These are phyloP conservation scores for Gaeumannomyces sp. DNA, from an alignment of 2,329 filamentous ascomycete genomes.

Conservation along the genomic window DNA sequence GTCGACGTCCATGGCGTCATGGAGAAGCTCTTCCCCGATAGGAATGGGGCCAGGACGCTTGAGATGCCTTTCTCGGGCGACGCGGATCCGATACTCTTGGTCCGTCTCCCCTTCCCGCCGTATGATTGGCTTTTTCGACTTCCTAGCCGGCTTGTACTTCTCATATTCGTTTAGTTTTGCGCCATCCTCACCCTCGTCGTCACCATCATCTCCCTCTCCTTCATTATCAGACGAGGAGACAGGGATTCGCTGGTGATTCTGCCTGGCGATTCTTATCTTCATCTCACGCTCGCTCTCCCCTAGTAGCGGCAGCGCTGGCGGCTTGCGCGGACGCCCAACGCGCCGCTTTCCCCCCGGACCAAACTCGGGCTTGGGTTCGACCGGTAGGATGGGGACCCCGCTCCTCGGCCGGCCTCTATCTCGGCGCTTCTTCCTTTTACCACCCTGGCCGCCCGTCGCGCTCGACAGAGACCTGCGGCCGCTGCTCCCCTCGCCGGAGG, in stretches of 20 bases:
- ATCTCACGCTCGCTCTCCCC: slow-evolving; percentile 44
- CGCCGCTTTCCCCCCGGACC: slow-evolving; percentile 10
- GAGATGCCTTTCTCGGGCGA: slow-evolving; percentile 35
- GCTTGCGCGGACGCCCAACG: slow-evolving; percentile 35
- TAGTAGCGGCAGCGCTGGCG: slow-evolving; percentile 27
- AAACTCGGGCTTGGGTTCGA: slow-evolving; percentile 1
- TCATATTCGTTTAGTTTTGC: not conserved
- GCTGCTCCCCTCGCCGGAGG: slow-evolving; percentile 23
- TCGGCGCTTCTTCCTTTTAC: slow-evolving; percentile 2
- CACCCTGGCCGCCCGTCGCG: slow-evolving; percentile 5
- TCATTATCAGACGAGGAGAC: slow-evolving; percentile 15
- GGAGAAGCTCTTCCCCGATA: slow-evolving; percentile 12
- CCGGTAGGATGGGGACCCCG: not conserved
- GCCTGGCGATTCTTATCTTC: slow-evolving; percentile 38
- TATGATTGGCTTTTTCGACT: not conserved
- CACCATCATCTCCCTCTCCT: slow-evolving; percentile 6
- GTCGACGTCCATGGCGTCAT: slow-evolving; percentile 1
- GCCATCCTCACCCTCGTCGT: slow-evolving; percentile 11
- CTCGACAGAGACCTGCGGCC: slow-evolving; percentile 11
- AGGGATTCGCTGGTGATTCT: slow-evolving; percentile 20
- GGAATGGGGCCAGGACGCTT: slow-evolving; percentile 14
- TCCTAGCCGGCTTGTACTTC: not conserved
- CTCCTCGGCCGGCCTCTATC: slow-evolving; percentile 3
- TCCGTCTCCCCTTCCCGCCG: slow-evolving; percentile 34
- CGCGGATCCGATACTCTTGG: slow-evolving; percentile 37